Evolutionary conservation across 768 basidiomycete species (phyloP).

Genomic region (Phaffia australis): DNA sequence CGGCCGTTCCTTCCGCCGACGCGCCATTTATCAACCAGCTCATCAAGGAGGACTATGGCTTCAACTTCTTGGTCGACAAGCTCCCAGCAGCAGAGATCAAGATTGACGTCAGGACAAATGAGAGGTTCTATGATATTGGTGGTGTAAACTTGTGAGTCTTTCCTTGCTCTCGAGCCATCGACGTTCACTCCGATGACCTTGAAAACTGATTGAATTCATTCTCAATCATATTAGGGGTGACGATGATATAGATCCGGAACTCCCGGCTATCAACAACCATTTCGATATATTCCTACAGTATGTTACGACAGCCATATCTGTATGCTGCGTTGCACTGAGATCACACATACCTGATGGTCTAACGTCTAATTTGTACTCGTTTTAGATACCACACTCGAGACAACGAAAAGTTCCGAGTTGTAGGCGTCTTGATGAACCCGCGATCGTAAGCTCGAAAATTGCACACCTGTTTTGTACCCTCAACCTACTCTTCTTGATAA

Average conservation of each 20-base stretch:
- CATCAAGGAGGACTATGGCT: conserved; percentile 79
- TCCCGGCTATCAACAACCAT: conserved; percentile 78
- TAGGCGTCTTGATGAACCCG: conserved; percentile 73
- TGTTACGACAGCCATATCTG: background rate
- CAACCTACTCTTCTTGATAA: background rate
- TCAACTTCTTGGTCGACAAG: conserved; percentile 92
- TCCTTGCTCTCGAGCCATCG: background rate
- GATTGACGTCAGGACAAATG: conserved; percentile 63
- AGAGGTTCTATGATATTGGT: conserved; percentile 74
- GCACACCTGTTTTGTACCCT: background rate
- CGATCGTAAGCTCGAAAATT: conserved; percentile 14
- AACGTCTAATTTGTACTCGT: conserved; percentile 25
- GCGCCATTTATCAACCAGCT: conserved; percentile 76
- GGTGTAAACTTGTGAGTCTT: conserved; percentile 73
- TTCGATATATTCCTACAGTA: conserved; percentile 46
- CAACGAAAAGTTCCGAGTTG: conserved; percentile 64
- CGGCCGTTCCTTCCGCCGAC: conserved; percentile 54
- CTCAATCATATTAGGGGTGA: conserved; percentile 37
- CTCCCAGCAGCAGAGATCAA: conserved; percentile 91
- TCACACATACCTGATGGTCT: conserved; percentile 1
- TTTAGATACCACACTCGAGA: conserved; percentile 67
- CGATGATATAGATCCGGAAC: conserved; percentile 48
- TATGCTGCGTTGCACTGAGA: background rate
- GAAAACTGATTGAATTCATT: background rate
- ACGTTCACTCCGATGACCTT: too few relatives aligned